phyloP scores from a whole-genome alignment of 2,329 filamentous ascomycete species.

The Sclerotinia glacialis region DNA sequence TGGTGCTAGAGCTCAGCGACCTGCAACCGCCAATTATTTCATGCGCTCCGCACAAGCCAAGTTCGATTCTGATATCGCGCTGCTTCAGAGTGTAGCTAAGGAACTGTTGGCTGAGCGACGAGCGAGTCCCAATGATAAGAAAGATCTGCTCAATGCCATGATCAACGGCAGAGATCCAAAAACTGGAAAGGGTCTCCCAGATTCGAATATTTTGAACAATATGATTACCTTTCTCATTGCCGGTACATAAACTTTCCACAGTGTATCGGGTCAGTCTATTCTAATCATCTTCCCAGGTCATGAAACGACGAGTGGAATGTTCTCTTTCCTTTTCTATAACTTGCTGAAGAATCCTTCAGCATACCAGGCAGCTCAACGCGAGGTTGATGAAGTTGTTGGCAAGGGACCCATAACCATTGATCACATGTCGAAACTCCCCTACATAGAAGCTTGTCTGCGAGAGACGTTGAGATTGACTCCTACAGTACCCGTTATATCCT shows the following conservation, averaged over 20 bases:
- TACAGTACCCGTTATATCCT: slow-evolving; percentile 44
- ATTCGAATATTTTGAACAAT: slow-evolving; percentile 64
- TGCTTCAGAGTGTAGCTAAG: slow-evolving; percentile 32
- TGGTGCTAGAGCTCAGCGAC: slow-evolving; percentile 50
- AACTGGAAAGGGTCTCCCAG: slow-evolving; percentile 62
- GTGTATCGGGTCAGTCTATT: slow-evolving; percentile 44
- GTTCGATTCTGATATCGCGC: slow-evolving; percentile 53
- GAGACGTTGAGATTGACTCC: slow-evolving; percentile 60
- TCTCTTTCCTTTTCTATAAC: slow-evolving; percentile 52
- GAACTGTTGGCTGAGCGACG: slow-evolving; percentile 61
- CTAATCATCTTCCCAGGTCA: slow-evolving; percentile 47
- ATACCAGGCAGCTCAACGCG: slow-evolving; percentile 48
- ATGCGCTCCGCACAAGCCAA: slow-evolving; percentile 46
- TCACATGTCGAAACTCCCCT: slow-evolving; percentile 56
- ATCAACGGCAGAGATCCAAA: slow-evolving; percentile 63
- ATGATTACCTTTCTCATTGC: slow-evolving; percentile 67
- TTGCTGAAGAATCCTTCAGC: slow-evolving; percentile 50
- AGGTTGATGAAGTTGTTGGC: slow-evolving; percentile 54
- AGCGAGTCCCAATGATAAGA: slow-evolving; percentile 55
- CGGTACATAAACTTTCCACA: slow-evolving; percentile 40
- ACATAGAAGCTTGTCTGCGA: slow-evolving; percentile 62
- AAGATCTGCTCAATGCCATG: slow-evolving; percentile 70
- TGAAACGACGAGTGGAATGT: slow-evolving; percentile 61
- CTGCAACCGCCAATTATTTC: slow-evolving; percentile 47
- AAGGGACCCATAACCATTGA: slow-evolving; percentile 45